Evolutionary conservation across 129 eudicot genomes (phyloP).

Genomic region (Flaveria linearis): DNA sequence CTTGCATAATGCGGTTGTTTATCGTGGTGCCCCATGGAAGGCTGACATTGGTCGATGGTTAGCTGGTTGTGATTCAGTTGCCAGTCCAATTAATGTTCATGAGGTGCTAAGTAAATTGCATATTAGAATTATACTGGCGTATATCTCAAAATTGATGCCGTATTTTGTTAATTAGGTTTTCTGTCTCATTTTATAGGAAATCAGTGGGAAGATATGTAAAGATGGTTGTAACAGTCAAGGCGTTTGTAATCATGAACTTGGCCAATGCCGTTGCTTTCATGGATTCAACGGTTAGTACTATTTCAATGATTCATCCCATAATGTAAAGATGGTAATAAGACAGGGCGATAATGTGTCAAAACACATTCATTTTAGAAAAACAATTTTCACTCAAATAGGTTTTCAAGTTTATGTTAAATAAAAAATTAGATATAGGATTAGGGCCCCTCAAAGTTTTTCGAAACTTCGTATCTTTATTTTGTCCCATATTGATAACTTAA

Average conservation of each 20-base stretch:
- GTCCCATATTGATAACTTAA: no score
- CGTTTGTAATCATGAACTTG: conserved; percentile 78
- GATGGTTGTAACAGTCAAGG: conserved; percentile 86
- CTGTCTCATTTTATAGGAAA: conserved; percentile 43
- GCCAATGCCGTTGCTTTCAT: conserved; percentile 94
- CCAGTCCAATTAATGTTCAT: conserved; percentile 45
- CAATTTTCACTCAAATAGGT: no score
- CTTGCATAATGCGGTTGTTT: conserved; percentile 75
- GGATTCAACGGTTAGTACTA: conserved; percentile 77
- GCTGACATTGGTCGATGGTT: conserved; percentile 86
- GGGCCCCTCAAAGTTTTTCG: no score
- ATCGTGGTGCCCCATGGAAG: conserved; percentile 95
- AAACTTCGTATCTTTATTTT: no score
- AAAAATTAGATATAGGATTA: no score
- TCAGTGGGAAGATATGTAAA: conserved; percentile 76
- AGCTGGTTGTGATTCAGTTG: conserved; percentile 73
- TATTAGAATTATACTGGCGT: not conserved
- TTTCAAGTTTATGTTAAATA: no score
- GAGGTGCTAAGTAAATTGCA: conserved; percentile 54
- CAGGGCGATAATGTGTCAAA: not conserved
- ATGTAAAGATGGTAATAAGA: not conserved
- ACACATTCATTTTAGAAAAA: not conserved
- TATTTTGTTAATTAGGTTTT: conserved; percentile 21
- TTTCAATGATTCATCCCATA: conserved; percentile 19
- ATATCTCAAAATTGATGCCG: not conserved